phyloP scores from a whole-genome alignment of 208 protist species.

The Blastocrithidia nonstop region DNA sequence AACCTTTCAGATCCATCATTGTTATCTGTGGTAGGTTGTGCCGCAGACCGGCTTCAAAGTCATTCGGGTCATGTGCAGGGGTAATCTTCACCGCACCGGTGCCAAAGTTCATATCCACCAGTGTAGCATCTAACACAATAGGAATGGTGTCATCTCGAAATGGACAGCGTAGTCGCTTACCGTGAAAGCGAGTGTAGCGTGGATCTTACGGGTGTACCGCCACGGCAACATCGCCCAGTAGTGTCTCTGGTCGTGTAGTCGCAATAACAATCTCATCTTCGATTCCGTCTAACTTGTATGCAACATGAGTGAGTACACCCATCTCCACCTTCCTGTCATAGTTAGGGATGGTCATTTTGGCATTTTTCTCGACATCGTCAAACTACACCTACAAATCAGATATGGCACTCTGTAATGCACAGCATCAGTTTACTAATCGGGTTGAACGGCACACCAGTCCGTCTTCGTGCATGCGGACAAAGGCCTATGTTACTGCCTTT shows the following conservation, averaged over 20 bases:
- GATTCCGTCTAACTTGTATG: conserved; percentile 86
- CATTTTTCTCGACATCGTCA: conserved; percentile 59
- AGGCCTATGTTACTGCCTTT: conserved; percentile 93
- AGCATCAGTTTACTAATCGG: conserved; percentile 99
- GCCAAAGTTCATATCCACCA: conserved; percentile 98
- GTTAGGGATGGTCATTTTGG: conserved; percentile 78
- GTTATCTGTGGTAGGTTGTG: conserved; percentile 93
- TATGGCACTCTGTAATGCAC: conserved; percentile 96
- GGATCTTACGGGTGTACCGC: conserved; percentile 96
- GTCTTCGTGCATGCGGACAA: conserved; percentile 93
- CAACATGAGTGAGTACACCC: conserved; percentile 90
- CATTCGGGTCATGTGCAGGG: conserved; percentile 99
- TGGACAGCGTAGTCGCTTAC: conserved; percentile 92
- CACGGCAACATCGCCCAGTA: conserved; percentile 97
- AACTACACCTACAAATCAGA: conserved; percentile 99
- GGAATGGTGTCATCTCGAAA: conserved; percentile 92
- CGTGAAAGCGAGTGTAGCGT: conserved; percentile 94
- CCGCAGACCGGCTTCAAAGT: conserved; percentile 95
- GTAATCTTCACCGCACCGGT: conserved; percentile 98
- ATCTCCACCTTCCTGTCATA: conserved; percentile 89
- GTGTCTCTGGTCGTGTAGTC: conserved; percentile 99
- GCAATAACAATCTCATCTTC: conserved; percentile 92
- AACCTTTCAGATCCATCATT: conserved; percentile 94
- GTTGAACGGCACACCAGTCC: conserved; percentile 94
- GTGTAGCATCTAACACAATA: conserved; percentile 90